phyloP scores from a whole-genome alignment of 2,329 filamentous ascomycete species.

The Cercospora sp. region DNA sequence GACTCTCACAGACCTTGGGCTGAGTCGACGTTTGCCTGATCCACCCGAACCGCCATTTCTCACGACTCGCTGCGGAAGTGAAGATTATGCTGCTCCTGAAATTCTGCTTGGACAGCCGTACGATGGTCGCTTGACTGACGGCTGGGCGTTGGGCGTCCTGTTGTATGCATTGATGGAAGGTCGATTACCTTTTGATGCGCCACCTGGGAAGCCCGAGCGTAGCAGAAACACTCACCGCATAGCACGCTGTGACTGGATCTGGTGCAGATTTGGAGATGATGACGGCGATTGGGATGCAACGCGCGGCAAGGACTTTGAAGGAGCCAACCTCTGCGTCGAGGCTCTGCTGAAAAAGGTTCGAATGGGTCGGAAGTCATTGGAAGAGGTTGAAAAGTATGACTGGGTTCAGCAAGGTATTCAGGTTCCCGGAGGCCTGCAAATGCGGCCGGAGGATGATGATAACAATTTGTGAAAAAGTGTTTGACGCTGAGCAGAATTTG shows the following conservation, averaged over 20 bases:
- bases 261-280: constrained; percentile 80
- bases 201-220: constrained; percentile 74
- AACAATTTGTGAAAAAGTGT: constrained; percentile 17
- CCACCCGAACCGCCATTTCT: constrained; percentile 78
- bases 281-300: constrained; percentile 82
- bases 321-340: constrained; percentile 80
- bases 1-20: constrained; percentile 86
- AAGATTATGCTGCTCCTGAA: constrained; percentile 96
- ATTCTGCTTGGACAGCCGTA: constrained; percentile 95
- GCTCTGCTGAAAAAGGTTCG: constrained; percentile 79
- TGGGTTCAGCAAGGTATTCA: constrained; percentile 78
- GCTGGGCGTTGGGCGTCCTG: constrained; percentile 91
- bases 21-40: constrained; percentile 77
- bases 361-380: constrained; percentile 70
- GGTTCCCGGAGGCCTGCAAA: constrained; percentile 61
- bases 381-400: constrained; percentile 67
- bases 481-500: neutral
- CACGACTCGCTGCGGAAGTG: constrained; percentile 90
- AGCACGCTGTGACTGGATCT: constrained; percentile 91
- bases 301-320: constrained; percentile 65
- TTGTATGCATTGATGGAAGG: constrained; percentile 92
- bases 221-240: constrained; percentile 84
- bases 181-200: constrained; percentile 88
- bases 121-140: constrained; percentile 86
- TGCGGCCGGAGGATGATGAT: constrained; percentile 52